Percentiles rank a stretch among this genome's conserved stretches.
phyloP scores from a whole-genome alignment of 2,329 filamentous ascomycete genomes.

The Colletotrichum sp. region DNA sequence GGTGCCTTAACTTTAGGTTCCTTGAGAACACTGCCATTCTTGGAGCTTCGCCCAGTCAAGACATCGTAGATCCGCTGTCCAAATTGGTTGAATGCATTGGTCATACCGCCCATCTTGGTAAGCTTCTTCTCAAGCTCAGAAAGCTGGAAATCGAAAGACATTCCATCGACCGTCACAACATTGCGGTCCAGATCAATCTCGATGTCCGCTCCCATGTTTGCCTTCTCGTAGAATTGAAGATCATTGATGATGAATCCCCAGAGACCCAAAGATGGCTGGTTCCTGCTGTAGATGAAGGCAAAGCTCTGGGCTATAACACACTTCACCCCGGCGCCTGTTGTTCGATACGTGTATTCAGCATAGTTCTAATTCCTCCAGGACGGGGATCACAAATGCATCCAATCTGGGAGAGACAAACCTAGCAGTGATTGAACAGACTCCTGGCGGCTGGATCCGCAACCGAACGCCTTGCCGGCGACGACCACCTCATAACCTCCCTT shows the following conservation, averaged over 20 bases:
- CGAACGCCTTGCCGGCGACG: constrained; percentile 49
- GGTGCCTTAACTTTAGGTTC: background rate
- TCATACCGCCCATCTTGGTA: constrained; percentile 38
- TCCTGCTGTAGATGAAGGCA: constrained; percentile 49
- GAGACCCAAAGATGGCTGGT: constrained; percentile 48
- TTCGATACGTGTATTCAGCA: background rate
- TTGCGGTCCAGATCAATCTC: constrained; percentile 34
- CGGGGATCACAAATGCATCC: background rate
- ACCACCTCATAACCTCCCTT: constrained; percentile 35
- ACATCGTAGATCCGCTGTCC: constrained; percentile 29
- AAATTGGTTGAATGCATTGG: constrained; percentile 41
- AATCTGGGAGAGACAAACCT: background rate
- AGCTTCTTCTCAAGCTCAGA: constrained; percentile 42
- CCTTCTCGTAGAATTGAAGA: constrained; percentile 38
- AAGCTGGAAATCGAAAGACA: constrained; percentile 36
- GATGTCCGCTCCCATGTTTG: constrained; percentile 37
- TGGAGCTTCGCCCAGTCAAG: background rate
- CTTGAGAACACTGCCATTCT: background rate
- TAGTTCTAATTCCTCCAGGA: background rate
- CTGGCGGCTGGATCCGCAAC: constrained; percentile 48
- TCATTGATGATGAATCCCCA: constrained; percentile 45
- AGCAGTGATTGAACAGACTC: constrained; percentile 44
- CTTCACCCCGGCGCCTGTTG: constrained; percentile 34
- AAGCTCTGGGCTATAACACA: constrained; percentile 49
- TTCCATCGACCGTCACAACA: constrained; percentile 21